A percentile compares a stretch with the other conserved stretches of the same genome.
Evolutionary conservation across 2,329 filamentous ascomycete genomes (phyloP).

Genomic region (Colletotrichum paranaense): DNA sequence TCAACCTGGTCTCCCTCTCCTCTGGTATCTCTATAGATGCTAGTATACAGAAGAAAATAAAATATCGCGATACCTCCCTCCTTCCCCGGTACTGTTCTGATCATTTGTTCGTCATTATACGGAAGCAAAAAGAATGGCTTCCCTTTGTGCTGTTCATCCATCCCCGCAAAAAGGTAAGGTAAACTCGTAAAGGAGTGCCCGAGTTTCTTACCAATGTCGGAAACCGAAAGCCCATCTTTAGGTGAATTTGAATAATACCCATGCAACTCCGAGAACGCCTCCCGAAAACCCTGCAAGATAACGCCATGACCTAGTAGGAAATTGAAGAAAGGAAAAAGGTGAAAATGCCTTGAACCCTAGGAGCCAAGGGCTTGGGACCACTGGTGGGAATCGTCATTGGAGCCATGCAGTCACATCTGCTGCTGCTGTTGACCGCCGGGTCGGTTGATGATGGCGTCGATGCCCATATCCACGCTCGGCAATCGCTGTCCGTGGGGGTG

Average conservation of each 20-base stretch:
- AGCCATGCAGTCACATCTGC: conserved; percentile 21
- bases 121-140: conserved; percentile 1
- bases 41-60: conserved; percentile 24
- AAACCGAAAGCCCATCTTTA: background rate
- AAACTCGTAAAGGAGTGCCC: background rate
- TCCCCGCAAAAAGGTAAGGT: background rate
- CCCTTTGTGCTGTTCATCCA: conserved; percentile 1
- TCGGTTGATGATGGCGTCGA: conserved; percentile 68
- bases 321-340: background rate
- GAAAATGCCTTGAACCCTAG: background rate
- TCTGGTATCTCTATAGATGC: conserved; percentile 37
- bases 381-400: background rate
- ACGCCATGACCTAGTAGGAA: conserved; percentile 13
- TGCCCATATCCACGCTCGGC: conserved; percentile 70
- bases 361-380: background rate
- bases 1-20: background rate
- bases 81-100: background rate
- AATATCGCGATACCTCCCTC: background rate
- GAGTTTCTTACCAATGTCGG: background rate
- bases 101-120: conserved; percentile 21
- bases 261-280: conserved; percentile 22
- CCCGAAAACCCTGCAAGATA: background rate
- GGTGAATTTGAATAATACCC: background rate
- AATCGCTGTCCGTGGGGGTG: conserved; percentile 55
- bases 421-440: conserved; percentile 45